These are phyloP conservation scores for Chaetomium olivaceum DNA, from an alignment of 2,329 filamentous ascomycete genomes.

Conservation along the genomic window DNA sequence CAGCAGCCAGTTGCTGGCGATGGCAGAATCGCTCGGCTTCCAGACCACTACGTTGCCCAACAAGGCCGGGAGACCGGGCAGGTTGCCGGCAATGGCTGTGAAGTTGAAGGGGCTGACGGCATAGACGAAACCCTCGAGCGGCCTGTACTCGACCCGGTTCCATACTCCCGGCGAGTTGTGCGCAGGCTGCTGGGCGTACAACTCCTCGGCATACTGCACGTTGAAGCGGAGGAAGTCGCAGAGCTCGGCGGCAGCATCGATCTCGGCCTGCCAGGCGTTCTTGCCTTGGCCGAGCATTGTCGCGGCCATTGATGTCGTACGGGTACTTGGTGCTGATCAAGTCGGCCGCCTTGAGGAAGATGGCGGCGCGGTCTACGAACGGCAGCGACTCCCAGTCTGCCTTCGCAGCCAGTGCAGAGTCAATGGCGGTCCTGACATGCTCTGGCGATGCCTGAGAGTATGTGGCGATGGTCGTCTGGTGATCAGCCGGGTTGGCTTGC, in stretches of 20 bases:
- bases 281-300: slow-evolving; percentile 97
- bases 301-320: slow-evolving; percentile 93
- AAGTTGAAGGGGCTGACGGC: slow-evolving; percentile 96
- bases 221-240: slow-evolving; percentile 94
- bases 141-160: slow-evolving; percentile 88
- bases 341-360: slow-evolving; percentile 96
- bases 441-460: slow-evolving; percentile 79
- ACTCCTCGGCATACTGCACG: slow-evolving; percentile 87
- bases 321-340: slow-evolving; percentile 89
- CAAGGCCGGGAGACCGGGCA: slow-evolving; percentile 78
- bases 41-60: slow-evolving; percentile 94
- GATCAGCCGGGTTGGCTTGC: slow-evolving; percentile 82
- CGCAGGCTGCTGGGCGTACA: slow-evolving; percentile 82
- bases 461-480: slow-evolving; percentile 72
- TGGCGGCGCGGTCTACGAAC: slow-evolving; percentile 85
- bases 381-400: slow-evolving; percentile 81
- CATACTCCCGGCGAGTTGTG: slow-evolving; percentile 83
- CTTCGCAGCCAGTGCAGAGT: slow-evolving; percentile 82
- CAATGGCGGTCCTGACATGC: slow-evolving; percentile 78
- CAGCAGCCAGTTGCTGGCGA: slow-evolving; percentile 87
- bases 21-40: slow-evolving; percentile 90
- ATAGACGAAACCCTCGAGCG: slow-evolving; percentile 93
- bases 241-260: slow-evolving; percentile 89
- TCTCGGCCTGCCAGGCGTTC: slow-evolving; percentile 99
- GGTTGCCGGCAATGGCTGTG: slow-evolving; percentile 88